phyloP scores from a whole-genome alignment of 495 filamentous ascomycete genomes.

The Cercophora samala region DNA sequence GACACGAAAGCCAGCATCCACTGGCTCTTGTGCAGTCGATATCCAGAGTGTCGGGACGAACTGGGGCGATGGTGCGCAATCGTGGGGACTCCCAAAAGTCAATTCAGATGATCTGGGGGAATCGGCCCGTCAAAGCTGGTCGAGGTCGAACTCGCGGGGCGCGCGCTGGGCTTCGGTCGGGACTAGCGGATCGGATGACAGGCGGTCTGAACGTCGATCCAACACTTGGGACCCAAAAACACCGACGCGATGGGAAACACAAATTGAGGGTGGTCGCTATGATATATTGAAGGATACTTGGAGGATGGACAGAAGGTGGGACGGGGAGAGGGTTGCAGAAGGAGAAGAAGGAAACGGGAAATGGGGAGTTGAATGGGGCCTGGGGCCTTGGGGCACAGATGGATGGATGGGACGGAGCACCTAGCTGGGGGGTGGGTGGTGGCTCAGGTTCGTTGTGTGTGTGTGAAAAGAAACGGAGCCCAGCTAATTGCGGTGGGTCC shows the following conservation, averaged over 20 bases:
- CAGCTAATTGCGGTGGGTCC: neutral
- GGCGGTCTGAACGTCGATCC: neutral
- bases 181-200: neutral
- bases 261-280: neutral
- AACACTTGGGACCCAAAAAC: neutral
- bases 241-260: neutral
- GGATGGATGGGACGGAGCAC: constrained; percentile 8
- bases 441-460: no score
- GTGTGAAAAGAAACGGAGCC: neutral
- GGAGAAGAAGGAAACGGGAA: constrained; percentile 16
- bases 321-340: constrained; percentile 5
- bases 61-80: constrained; percentile 25
- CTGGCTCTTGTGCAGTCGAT: constrained; percentile 24
- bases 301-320: constrained; percentile 6
- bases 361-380: constrained; percentile 13
- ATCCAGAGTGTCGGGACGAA: constrained; percentile 20
- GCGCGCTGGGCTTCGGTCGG: constrained; percentile 1
- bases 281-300: neutral
- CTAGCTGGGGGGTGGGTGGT: constrained; percentile 2
- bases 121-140: constrained; percentile 31
- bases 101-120: constrained; percentile 31
- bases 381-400: constrained; percentile 6
- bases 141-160: constrained; percentile 18
- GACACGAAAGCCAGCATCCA: constrained; percentile 24
- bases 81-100: constrained; percentile 36